Base-by-base conservation (phyloP, 495 filamentous ascomycete species). In the Penicillium turbatum region DNA sequence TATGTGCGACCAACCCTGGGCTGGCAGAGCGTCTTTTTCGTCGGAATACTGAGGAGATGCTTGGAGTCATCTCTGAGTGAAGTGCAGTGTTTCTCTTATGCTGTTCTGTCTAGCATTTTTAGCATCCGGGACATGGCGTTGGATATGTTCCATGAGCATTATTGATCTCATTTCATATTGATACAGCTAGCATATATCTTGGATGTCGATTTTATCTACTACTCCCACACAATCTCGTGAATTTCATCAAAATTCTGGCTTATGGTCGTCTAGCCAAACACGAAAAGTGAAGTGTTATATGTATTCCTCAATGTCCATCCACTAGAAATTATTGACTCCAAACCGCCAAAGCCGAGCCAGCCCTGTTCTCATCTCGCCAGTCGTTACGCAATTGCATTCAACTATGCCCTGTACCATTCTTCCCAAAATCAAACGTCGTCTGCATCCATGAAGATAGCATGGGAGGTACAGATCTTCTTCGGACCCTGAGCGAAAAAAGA, bases 21-120 rank as follows among this genome's bases (percentile, higher is more conserved):
- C 39, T 78, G 34, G 65, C 73, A 26, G 70, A 76, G 54, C 67
- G 68, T 31, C 49, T 81, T 2, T 76, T 79, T 43, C 65, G 73
- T 15, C 57, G 57, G 30, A 79, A 81, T 46, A 72, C 77, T 3
- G 70, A 79, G 60, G 61, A 69, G 36, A 64, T 81, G 57, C 39
- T 67, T 16, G 53, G 49, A 1, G 54, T 65, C 21, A 24, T 24
- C 21, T 24, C 21, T 24, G 21, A 24, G 21, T 24, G 21, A 24
- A 24, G 21, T 24, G 21, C 21, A 24, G 21, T 4, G 21, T 24
- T 24, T 2, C 21, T 24, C 21, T 4, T n/a, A n/a, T n/a, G n/a
- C n/a, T n/a, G n/a, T n/a, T 24, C 4, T 24, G 9, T 39, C 10
- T 17, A 30, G 42, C 42, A 45, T 19, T n/a, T 45, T 32, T 1